phyloP scores from a whole-genome alignment of 148 eudicot species.

The Diospyros lotus region DNA sequence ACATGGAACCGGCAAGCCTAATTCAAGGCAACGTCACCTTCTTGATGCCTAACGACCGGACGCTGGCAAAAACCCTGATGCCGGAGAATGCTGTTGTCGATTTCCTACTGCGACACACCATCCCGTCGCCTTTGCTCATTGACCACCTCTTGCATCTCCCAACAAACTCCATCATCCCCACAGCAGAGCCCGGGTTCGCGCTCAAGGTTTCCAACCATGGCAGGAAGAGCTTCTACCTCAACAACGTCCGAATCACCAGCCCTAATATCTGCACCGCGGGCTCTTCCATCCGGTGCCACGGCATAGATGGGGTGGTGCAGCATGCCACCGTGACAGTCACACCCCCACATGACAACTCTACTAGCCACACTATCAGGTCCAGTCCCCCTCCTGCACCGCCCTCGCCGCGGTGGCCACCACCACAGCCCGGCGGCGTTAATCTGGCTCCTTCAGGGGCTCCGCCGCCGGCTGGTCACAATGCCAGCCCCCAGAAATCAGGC shows the following conservation, averaged over 20 bases:
- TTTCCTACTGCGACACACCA: constrained; percentile 59
- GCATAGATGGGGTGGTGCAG: constrained; percentile 55
- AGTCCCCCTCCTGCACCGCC: not conserved
- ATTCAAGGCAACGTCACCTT: constrained; percentile 64
- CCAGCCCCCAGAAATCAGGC: not conserved
- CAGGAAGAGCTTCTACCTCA: constrained; percentile 43
- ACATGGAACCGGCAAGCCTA: constrained; percentile 44
- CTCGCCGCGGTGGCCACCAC: constrained; percentile 8
- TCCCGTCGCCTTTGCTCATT: constrained; percentile 60
- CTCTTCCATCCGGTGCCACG: constrained; percentile 59
- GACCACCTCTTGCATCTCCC: constrained; percentile 53
- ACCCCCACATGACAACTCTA: constrained; percentile 3
- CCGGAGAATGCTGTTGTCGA: constrained; percentile 31
- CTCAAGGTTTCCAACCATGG: constrained; percentile 53
- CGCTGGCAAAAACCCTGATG: constrained; percentile 38
- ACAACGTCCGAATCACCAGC: constrained; percentile 42
- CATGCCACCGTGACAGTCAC: not conserved
- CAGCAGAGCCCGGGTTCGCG: constrained; percentile 30
- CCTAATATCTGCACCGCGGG: constrained; percentile 58
- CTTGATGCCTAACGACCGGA: constrained; percentile 68
- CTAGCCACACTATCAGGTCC: not conserved
- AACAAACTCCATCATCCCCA: constrained; percentile 51
- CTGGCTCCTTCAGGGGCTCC: constrained; percentile 27
- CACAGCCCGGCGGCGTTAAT: constrained; percentile 1
- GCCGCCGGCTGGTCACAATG: constrained; percentile 16